These are phyloP conservation scores for Coprinopsis marcescibilis DNA, from an alignment of 768 basidiomycete species.

Conservation along the genomic window DNA sequence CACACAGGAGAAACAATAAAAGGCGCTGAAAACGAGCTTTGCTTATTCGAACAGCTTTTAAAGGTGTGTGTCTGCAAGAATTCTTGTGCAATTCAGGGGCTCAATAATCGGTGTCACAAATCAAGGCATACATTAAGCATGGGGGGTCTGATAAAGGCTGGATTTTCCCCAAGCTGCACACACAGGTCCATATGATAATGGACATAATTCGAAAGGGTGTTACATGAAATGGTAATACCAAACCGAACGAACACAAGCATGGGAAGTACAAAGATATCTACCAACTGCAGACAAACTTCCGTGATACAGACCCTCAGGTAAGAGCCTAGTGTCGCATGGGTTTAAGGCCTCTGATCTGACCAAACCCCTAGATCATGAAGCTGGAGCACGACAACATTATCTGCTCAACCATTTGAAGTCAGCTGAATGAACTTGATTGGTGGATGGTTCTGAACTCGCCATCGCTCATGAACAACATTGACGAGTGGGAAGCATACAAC, in stretches of 20 bases:
- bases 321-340: no score
- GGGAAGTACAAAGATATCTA: slow-evolving; percentile 1
- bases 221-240: slow-evolving; percentile 5
- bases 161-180: slow-evolving; percentile 33
- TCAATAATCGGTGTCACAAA: background rate
- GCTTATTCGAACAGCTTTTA: slow-evolving; percentile 14
- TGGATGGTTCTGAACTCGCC: no score
- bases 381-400: no score
- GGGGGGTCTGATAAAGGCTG: slow-evolving; percentile 24
- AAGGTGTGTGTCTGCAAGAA: slow-evolving; percentile 16
- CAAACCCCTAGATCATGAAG: no score
- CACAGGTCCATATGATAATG: slow-evolving; percentile 23
- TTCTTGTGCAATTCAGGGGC: background rate
- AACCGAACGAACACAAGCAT: slow-evolving; percentile 6
- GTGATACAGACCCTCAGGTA: slow-evolving; percentile 6
- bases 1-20: slow-evolving; percentile 27
- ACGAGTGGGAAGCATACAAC: no score
- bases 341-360: no score
- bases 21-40: slow-evolving; percentile 16
- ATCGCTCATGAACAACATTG: no score
- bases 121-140: no score
- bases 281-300: slow-evolving; percentile 3
- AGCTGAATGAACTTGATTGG: no score
- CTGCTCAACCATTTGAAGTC: no score
- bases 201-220: slow-evolving; percentile 31